A percentile compares a stretch with the other conserved stretches of the same genome.
phyloP scores from a whole-genome alignment of 495 filamentous ascomycete species.

The Wilcoxina mikolae region DNA sequence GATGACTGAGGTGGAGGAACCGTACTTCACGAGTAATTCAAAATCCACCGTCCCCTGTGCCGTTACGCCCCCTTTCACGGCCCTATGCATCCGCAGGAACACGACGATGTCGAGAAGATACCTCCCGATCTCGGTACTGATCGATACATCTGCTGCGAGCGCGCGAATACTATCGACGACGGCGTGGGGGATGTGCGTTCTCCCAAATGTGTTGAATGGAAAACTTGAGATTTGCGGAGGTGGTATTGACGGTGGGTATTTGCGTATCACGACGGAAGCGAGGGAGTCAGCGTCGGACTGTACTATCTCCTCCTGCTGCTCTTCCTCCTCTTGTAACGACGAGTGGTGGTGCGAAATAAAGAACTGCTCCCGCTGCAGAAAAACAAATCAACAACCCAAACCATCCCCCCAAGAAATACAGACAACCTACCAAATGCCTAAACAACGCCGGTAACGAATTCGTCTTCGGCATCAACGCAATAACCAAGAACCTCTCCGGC shows the following conservation, averaged over 20 bases:
- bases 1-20: not conserved
- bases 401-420: not conserved
- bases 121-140: slow-evolving; percentile 51
- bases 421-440: not conserved
- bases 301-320: slow-evolving; percentile 10
- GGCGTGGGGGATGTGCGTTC: not conserved
- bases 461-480: slow-evolving; percentile 47
- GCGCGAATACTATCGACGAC: slow-evolving; percentile 12
- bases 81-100: slow-evolving; percentile 75
- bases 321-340: slow-evolving; percentile 27
- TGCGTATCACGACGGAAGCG: slow-evolving; percentile 30
- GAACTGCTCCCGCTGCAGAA: slow-evolving; percentile 30
- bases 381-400: not conserved
- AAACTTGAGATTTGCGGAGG: not conserved
- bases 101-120: slow-evolving; percentile 75
- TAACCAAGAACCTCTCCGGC: slow-evolving; percentile 65
- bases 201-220: not conserved
- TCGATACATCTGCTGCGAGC: slow-evolving; percentile 19
- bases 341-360: slow-evolving; percentile 81
- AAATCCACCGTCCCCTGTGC: slow-evolving; percentile 67
- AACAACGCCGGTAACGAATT: slow-evolving; percentile 28
- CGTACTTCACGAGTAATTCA: slow-evolving; percentile 45
- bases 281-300: slow-evolving; percentile 14
- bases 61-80: slow-evolving; percentile 61
- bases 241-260: slow-evolving; percentile 8